Evolutionary conservation across 495 filamentous ascomycete species (phyloP), one percentile per base, ranked within the genome.

Genomic region (Letharia lupina): DNA sequence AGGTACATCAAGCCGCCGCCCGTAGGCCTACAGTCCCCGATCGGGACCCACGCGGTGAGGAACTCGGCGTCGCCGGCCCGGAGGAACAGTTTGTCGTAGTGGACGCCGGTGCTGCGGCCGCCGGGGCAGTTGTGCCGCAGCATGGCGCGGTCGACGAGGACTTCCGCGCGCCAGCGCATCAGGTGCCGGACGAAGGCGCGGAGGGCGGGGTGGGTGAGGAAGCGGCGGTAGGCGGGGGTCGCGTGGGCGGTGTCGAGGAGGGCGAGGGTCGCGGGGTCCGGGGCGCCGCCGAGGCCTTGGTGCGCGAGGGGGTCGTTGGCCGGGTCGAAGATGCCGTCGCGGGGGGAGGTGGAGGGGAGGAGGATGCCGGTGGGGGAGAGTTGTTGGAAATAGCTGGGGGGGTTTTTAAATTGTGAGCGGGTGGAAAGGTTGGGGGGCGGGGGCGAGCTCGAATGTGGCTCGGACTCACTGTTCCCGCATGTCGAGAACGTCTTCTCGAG

Each of bases 41-140:
- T 86, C 0, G 85, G 86, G 1, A 86, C 82, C 86, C 86, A 89
- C 8, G 84, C 84, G 23, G 85, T 89, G 9, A 87, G 68, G 66
- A 77, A 79, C 2, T 81, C 83, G 10, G 82, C 77, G 40, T 83
- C 81, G 0, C 84, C 85, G 66, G 82, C 70, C 2, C 85, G 72
- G n/a, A 89, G 74, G 72, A 87, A 89, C 39, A 86, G 84, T 71
- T 86, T 84, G 68, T 89, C 86, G 69, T 87, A 87, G 69, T 88
- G 86, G 0, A 87, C 82, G 0, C 82, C 84, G 63, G 84, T 88
- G 0, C 84, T 81, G 68, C 83, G 79, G 12, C 79, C 80, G 2
- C 80, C 77, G 8, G 86, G 86, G 18, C 83, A 78, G 65, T 86
- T 87, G 68, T 87, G 84, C 39, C 86, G 73, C 65, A 87, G 68